Percentiles rank a stretch among this genome's conserved stretches.
Conservation (phyloP, 2,329 filamentous ascomycete species). For the Pseudopyricularia javanii region DNA sequence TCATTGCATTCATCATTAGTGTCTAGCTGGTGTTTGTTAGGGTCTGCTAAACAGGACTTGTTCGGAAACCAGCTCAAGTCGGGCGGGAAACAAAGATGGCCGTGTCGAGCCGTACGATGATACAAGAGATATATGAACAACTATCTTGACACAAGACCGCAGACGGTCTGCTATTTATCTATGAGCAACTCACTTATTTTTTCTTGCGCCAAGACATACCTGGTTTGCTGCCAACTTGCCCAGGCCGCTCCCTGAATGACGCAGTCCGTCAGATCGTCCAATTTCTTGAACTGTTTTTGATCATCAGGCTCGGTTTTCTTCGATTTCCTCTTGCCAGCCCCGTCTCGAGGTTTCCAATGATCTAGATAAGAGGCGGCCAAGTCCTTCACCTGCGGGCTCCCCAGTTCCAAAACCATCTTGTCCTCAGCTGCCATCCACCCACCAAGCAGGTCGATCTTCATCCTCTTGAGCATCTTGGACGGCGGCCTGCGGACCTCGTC, state of each 20-base stretch:
- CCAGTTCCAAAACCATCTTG: background rate
- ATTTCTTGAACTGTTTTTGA: constrained; percentile 31
- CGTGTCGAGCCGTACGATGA: too few species aligned
- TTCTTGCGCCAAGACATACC: constrained; percentile 16
- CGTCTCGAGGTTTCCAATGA: constrained; percentile 4
- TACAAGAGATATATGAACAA: too few species aligned
- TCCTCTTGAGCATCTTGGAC: constrained; percentile 11
- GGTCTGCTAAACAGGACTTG: too few species aligned
- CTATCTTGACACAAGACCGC: too few species aligned
- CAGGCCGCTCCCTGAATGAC: constrained; percentile 67
- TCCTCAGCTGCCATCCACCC: background rate
- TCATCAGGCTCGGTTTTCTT: background rate
- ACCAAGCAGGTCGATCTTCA: constrained; percentile 10
- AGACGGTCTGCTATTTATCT: background rate
- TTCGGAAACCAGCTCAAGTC: too few species aligned
- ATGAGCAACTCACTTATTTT: constrained; percentile 7
- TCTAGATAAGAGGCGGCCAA: constrained; percentile 6
- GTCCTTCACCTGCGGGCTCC: background rate
- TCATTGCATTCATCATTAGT: too few species aligned
- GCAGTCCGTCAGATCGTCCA: constrained; percentile 75
- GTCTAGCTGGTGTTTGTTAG: too few species aligned
- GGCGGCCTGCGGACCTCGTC: background rate
- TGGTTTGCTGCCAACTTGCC: constrained; percentile 61
- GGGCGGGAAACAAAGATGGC: too few species aligned
- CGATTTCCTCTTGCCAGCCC: constrained; percentile 3